Evolutionary conservation across 371 early-diverging fungal species (phyloP).

Genomic region (Blastocladiella emersonii): DNA sequence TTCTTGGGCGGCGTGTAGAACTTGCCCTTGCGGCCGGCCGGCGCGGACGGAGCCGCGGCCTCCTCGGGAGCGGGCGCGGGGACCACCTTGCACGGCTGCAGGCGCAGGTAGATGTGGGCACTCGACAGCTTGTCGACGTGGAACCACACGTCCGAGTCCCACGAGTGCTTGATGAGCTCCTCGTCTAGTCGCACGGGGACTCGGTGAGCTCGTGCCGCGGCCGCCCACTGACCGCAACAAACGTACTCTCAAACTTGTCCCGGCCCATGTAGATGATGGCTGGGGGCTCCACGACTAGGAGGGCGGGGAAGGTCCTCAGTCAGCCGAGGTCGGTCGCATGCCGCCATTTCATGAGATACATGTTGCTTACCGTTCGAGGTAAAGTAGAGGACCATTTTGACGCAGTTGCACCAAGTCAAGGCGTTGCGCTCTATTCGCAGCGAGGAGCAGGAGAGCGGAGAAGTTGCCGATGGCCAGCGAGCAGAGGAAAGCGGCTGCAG

Average conservation of each 20-base stretch:
- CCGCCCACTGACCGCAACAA: no score
- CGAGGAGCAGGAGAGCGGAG: no score
- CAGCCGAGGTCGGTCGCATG: no score
- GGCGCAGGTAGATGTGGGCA: conserved; percentile 84
- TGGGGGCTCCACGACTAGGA: conserved; percentile 51
- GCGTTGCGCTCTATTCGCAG: no score
- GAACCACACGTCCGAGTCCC: conserved; percentile 74
- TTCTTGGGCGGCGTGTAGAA: neutral
- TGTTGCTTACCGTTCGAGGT: conserved; percentile 40
- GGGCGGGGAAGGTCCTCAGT: no score
- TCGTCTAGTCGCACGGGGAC: no score
- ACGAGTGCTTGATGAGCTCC: conserved; percentile 87
- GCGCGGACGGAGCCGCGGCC: neutral
- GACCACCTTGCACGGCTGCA: conserved; percentile 20
- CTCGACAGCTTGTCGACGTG: conserved; percentile 93
- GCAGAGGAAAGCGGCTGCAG: no score
- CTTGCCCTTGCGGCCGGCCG: neutral
- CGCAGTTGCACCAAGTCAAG: no score
- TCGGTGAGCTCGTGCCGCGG: no score
- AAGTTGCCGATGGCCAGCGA: no score
- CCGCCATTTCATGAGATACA: no score
- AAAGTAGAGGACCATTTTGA: conserved; percentile 36
- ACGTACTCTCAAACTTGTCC: conserved; percentile 86
- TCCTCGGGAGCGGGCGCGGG: neutral
- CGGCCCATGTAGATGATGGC: conserved; percentile 88